Evolutionary conservation across 345 rosid species (phyloP).

Genomic region (Hypericum perforatum): DNA sequence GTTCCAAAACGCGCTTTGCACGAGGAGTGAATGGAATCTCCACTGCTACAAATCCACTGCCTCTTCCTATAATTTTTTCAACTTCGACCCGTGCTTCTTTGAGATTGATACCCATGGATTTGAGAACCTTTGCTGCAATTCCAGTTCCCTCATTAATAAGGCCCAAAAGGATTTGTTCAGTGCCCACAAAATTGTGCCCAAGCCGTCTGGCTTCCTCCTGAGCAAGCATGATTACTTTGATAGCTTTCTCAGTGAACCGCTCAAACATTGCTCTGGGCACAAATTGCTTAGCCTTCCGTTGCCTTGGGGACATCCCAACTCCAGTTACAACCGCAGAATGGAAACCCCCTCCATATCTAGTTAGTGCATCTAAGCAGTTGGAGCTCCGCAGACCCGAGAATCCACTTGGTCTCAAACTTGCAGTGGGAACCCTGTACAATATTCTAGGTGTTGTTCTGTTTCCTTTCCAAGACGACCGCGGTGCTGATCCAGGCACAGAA

Average conservation of each 20-base stretch:
- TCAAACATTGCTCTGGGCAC: conserved; percentile 78
- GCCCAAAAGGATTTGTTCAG: conserved; percentile 84
- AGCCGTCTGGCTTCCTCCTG: conserved; percentile 96
- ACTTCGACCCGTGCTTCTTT: conserved; percentile 93
- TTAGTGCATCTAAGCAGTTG: conserved; percentile 34
- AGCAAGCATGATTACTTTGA: conserved; percentile 91
- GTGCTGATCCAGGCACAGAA: conserved; percentile 31
- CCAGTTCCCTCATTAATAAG: conserved; percentile 95
- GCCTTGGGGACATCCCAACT: conserved; percentile 25
- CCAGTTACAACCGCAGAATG: conserved; percentile 28
- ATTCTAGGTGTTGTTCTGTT: conserved; percentile 30
- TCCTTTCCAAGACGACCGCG: conserved; percentile 33
- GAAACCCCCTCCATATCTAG: conserved; percentile 33
- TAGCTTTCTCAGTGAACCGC: conserved; percentile 90
- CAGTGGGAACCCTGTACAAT: conserved; percentile 28
- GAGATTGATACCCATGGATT: conserved; percentile 94
- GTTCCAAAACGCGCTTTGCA: conserved; percentile 90
- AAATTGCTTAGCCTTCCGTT: conserved; percentile 37
- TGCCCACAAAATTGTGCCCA: conserved; percentile 97
- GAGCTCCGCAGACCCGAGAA: conserved; percentile 49
- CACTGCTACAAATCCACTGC: conserved; percentile 92
- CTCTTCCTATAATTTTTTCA: conserved; percentile 94
- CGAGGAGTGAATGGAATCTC: conserved; percentile 98
- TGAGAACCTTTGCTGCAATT: conserved; percentile 90
- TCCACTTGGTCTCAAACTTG: conserved; percentile 36